Evolutionary conservation across 2,329 filamentous ascomycete species (phyloP).

Genomic region (Rhexocercosporidium sp.): DNA sequence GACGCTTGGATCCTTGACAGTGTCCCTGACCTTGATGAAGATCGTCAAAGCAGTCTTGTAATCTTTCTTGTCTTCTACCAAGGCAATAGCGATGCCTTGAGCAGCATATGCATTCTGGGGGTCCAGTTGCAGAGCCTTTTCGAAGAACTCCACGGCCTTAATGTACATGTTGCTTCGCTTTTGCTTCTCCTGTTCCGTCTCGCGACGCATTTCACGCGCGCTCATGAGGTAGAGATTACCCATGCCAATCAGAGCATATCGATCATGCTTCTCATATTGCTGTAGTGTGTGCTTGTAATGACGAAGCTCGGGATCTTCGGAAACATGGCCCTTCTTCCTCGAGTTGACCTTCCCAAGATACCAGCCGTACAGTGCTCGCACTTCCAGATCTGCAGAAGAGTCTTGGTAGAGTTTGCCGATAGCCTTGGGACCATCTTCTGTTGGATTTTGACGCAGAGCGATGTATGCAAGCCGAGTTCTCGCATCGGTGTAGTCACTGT

Average conservation of each 20-base stretch:
- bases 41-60: conserved; percentile 81
- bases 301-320: conserved; percentile 88
- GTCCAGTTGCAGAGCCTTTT: conserved; percentile 95
- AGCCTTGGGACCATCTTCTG: conserved; percentile 84
- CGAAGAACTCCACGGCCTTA: conserved; percentile 96
- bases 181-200: conserved; percentile 87
- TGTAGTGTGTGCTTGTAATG: conserved; percentile 97
- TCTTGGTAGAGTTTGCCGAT: conserved; percentile 86
- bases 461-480: conserved; percentile 90
- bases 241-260: conserved; percentile 97
- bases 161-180: conserved; percentile 87
- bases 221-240: conserved; percentile 85
- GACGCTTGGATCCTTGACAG: conserved; percentile 84
- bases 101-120: conserved; percentile 95
- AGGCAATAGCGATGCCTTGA: conserved; percentile 91
- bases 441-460: conserved; percentile 77
- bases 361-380: conserved; percentile 93
- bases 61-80: conserved; percentile 94
- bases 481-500: conserved; percentile 92
- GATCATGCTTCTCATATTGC: conserved; percentile 94
- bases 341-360: conserved; percentile 82
- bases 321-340: conserved; percentile 81
- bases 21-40: conserved; percentile 89
- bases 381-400: conserved; percentile 85
- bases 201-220: conserved; percentile 92